phyloP scores from a whole-genome alignment of 768 basidiomycete species.

The Podaxis rugospora region DNA sequence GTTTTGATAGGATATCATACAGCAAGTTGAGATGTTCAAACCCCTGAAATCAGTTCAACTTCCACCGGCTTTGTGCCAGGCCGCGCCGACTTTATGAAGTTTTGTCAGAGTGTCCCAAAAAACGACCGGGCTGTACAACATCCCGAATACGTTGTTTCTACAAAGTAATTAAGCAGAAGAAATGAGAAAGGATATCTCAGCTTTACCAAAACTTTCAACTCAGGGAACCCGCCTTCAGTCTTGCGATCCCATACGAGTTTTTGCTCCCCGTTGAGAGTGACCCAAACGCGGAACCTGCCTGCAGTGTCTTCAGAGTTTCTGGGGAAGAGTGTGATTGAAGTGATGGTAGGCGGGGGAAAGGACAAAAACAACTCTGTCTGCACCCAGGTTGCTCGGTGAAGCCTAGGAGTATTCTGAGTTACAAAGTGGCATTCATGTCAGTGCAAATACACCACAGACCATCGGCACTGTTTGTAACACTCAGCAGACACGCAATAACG shows the following conservation, averaged over 20 bases:
- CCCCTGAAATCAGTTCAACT: not conserved
- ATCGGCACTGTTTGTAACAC: constrained; percentile 60
- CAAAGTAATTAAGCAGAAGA: not conserved
- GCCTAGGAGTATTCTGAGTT: constrained; percentile 42
- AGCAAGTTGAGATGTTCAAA: not conserved
- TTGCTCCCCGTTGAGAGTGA: constrained; percentile 35
- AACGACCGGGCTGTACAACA: constrained; percentile 71
- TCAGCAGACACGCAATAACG: not conserved
- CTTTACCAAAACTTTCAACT: constrained; percentile 77
- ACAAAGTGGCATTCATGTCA: not conserved
- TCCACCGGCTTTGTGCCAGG: not conserved
- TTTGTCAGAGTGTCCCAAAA: constrained; percentile 86
- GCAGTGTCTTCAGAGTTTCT: constrained; percentile 77
- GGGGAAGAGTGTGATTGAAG: constrained; percentile 68
- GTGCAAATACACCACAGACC: constrained; percentile 38
- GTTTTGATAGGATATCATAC: not conserved
- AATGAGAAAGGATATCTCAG: not conserved
- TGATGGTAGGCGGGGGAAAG: constrained; percentile 75
- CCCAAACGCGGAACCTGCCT: constrained; percentile 90
- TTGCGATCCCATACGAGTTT: constrained; percentile 86
- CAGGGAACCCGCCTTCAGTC: constrained; percentile 87
- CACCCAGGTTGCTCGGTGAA: constrained; percentile 91
- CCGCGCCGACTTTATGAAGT: constrained; percentile 20
- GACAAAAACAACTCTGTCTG: constrained; percentile 90
- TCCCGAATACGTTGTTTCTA: constrained; percentile 92